Conservation (phyloP, 2,329 filamentous ascomycete species). For the Botrytis deweyae region DNA sequence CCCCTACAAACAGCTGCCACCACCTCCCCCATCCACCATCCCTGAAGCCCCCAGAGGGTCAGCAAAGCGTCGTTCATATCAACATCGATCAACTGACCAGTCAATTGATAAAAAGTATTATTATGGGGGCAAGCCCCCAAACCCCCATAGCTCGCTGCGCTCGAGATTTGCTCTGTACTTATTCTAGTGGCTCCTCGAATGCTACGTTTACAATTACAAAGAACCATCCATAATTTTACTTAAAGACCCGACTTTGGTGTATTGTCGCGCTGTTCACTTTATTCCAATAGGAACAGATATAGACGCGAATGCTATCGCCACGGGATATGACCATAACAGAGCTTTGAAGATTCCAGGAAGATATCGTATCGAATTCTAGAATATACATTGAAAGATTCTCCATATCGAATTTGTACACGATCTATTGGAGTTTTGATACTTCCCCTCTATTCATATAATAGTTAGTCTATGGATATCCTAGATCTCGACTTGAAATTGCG, state of each 20-base stretch:
- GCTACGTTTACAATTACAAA: neutral
- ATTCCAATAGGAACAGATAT: neutral
- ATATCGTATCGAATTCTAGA: neutral
- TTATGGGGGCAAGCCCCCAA: neutral
- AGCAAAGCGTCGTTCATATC: neutral
- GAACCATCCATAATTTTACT: neutral
- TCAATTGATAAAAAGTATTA: neutral
- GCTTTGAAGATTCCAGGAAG: neutral
- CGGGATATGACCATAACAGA: neutral
- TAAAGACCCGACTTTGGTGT: neutral
- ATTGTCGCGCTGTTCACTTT: neutral
- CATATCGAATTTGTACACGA: neutral
- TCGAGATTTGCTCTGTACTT: neutral
- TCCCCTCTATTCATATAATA: accelerated
- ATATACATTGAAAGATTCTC: too few relatives aligned
- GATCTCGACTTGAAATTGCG: neutral
- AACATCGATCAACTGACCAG: too few relatives aligned
- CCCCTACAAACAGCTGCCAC: too few relatives aligned
- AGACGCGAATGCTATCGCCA: neutral
- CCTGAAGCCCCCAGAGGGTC: too few relatives aligned
- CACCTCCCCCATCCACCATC: too few relatives aligned
- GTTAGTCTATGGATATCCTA: neutral
- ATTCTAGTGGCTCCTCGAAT: neutral
- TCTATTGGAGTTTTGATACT: neutral
- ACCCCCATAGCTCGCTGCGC: neutral